These are phyloP conservation scores for Corrigiola litoralis DNA, from an alignment of 179 eudicot species.

Conservation along the genomic window DNA sequence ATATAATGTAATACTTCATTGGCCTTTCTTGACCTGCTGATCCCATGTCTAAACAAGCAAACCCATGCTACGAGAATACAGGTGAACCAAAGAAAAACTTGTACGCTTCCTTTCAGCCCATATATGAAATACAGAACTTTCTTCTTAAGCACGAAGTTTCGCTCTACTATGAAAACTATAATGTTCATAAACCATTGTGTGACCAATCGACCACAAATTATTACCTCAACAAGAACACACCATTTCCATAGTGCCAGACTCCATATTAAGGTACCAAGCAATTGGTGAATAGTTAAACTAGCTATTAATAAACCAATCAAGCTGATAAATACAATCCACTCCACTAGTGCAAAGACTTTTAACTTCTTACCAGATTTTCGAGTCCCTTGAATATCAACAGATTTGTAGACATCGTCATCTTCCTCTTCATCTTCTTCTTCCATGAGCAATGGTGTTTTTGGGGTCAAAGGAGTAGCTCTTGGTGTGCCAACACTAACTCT, in stretches of 20 bases:
- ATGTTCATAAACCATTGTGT: slow-evolving; percentile 47
- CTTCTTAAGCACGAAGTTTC: slow-evolving; percentile 57
- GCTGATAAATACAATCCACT: slow-evolving; percentile 50
- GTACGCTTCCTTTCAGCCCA: slow-evolving; percentile 53
- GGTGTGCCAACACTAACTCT: slow-evolving; percentile 22
- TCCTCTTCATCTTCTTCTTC: slow-evolving; percentile 51
- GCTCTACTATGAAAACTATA: slow-evolving; percentile 51
- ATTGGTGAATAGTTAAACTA: slow-evolving; percentile 37
- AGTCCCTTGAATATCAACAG: slow-evolving; percentile 22
- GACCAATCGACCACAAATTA: slow-evolving; percentile 60
- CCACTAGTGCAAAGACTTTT: slow-evolving; percentile 28
- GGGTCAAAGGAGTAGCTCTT: slow-evolving; percentile 24
- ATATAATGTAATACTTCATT: slow-evolving; percentile 41
- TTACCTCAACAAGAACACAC: slow-evolving; percentile 57
- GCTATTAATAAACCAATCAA: slow-evolving; percentile 38
- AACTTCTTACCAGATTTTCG: slow-evolving; percentile 32
- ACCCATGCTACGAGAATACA: slow-evolving; percentile 68
- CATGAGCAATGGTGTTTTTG: slow-evolving; percentile 34
- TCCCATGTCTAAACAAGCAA: slow-evolving; percentile 55
- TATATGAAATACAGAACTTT: slow-evolving; percentile 68
- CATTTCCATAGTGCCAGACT: slow-evolving; percentile 72
- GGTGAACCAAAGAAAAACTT: slow-evolving; percentile 61
- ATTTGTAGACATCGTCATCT: slow-evolving; percentile 55
- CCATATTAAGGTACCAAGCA: slow-evolving; percentile 35
- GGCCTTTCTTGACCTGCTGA: slow-evolving; percentile 32